Base-by-base conservation (phyloP, 306 rosid species). In the Acacia confusa region DNA sequence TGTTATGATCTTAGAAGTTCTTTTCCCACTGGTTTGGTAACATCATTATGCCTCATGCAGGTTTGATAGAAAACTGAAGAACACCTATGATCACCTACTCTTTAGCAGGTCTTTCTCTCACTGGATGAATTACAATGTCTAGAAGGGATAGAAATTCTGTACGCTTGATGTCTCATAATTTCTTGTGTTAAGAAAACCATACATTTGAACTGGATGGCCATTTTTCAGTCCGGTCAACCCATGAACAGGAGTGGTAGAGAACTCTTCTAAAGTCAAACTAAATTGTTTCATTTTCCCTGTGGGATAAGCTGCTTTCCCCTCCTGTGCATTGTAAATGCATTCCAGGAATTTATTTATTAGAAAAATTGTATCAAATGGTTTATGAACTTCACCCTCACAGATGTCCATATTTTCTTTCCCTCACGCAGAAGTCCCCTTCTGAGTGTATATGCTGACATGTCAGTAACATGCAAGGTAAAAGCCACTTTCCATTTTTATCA, bases 371-470 rank as follows among this genome's bases (percentile, higher is more conserved):
- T 32, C 74, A 40, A 61, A 66, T 44, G 13, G 58, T 73, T 71
- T 57, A 44, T 38, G 61, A 72, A 77, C 34, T 38, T 20, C 3
- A 28, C 48, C 45, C 28, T 25, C 19, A 27, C 68, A 27, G 38
- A 70, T 77, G 19, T 60, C 16, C 72, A 47, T 72, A 60, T 80
- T 73, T 34, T 79, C 22, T 77, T 74, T 82, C 69, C 82, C 48
- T 41, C 65, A 22, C 89, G 92, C 97, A 95, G 99, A 89, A 95
- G 99, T 83, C 87, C 93, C 58, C 99, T 95, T 83, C 86, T 95
- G 70, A 95, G 99, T 83, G 98, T 95, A 66, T 95, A 95, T 75
- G 99, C 99, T 70, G 99, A 95, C 87, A 95, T 95, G 99, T 95
- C 99, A 0, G 88, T 89, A 73, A 86, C 97, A 43, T 95, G 99